A percentile compares a stretch with the other conserved stretches of the same genome.
phyloP scores from a whole-genome alignment of 2,329 filamentous ascomycete species.

The Cladophialophora immunda region DNA sequence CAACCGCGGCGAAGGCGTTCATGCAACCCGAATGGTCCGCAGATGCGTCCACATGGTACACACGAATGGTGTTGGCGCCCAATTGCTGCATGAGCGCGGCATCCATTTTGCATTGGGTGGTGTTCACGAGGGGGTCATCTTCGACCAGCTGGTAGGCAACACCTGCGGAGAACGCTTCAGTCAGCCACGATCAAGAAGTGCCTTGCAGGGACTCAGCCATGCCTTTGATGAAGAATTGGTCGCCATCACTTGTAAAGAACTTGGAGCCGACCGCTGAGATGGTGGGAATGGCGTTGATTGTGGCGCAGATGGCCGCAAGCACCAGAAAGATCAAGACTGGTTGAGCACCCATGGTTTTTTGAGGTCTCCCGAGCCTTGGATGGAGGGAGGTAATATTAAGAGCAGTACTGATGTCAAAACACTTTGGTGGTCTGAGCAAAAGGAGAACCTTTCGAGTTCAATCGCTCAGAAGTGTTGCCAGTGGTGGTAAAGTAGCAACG shows the following conservation, averaged over 20 bases:
- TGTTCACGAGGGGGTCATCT: constrained; percentile 78
- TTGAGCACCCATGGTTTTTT: constrained; percentile 23
- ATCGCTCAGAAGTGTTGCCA: not conserved
- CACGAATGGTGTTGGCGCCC: constrained; percentile 83
- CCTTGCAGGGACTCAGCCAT: constrained; percentile 34
- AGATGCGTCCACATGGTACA: constrained; percentile 82
- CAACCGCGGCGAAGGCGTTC: constrained; percentile 77
- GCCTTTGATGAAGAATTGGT: constrained; percentile 88
- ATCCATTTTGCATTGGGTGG: constrained; percentile 79
- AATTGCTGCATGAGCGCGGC: constrained; percentile 79
- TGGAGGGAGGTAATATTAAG: not conserved
- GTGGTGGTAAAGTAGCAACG: not conserved
- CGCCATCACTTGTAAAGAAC: constrained; percentile 82
- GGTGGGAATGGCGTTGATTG: constrained; percentile 59
- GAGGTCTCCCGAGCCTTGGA: not conserved
- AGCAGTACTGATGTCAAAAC: constrained; percentile 7
- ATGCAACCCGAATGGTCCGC: constrained; percentile 82
- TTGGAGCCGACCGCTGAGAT: constrained; percentile 76
- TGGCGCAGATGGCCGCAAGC: constrained; percentile 42
- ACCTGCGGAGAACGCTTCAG: constrained; percentile 58
- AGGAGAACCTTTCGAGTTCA: not conserved
- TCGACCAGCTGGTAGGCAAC: constrained; percentile 74
- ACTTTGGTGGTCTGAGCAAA: constrained; percentile 10
- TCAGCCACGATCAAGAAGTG: not conserved
- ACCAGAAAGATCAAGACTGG: constrained; percentile 23